Evolutionary conservation across 352 stramenopile genomes (phyloP), one percentile per base, ranked within the genome.

Genomic region (Pythium monospermum): DNA sequence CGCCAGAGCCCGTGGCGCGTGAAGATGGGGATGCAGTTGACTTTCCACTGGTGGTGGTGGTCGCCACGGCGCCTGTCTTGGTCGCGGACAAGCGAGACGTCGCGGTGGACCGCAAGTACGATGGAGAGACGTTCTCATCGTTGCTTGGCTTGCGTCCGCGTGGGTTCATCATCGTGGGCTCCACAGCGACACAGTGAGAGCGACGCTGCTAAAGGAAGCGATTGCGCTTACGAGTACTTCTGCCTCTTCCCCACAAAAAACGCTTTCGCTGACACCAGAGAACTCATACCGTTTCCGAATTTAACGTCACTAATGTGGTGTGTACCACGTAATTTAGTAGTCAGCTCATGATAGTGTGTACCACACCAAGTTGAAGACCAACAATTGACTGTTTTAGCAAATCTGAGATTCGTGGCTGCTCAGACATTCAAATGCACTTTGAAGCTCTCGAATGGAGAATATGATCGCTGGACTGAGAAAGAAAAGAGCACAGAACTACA

Each of bases 401-500:
- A 38, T 26, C 43, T 31, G 39, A 54, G 11, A 43, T 16, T 59
- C 36, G 45, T 46, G 56, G 32, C 31, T 8, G 36, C 22, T 57
- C 23, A 85, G 46, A 22, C 52, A 57, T 23, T 72, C 59, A 39
- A 86, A 79, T 2, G 72, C 72, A 25, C 53, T 49, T 56, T 83
- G 70, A 4, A 86, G 63, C 23, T 77, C 61, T 8, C 43, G 23
- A 51, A 84, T 71, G 54, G 33, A 62, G 19, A 35, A 33, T 10
- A 62, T 32, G 46, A 86, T 47, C 11, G 50, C 49, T 1, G 59
- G 46, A 46, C 61, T 84, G 48, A 76, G 40, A 61, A 71, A 86
- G 49, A 84, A 81, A 22, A 68, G 59, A 26, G 41, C 42, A 46
- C 68, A 83, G 43, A 86, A 86, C 72, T 86, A 47, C 1, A n/a